Conservation (phyloP, 2,329 filamentous ascomycete genomes). For the Diaporthe sp. region DNA sequence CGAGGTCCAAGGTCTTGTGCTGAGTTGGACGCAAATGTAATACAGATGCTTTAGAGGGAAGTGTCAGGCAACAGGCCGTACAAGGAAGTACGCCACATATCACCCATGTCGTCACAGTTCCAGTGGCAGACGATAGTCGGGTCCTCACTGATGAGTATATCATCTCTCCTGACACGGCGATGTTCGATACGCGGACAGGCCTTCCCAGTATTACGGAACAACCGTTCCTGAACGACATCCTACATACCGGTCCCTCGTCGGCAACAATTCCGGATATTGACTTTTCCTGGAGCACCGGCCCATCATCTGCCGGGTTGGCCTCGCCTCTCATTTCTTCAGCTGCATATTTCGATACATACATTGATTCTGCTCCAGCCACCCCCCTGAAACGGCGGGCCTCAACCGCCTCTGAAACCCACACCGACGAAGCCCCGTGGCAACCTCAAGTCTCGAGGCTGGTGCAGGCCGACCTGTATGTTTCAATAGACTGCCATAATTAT, state of each 20-base stretch:
- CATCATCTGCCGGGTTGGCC: neutral
- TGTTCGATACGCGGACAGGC: neutral
- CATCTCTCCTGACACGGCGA: neutral
- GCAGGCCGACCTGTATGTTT: neutral
- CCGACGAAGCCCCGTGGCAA: neutral
- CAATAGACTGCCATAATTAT: neutral
- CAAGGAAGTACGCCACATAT: neutral
- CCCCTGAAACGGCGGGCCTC: neutral
- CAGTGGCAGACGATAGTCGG: neutral
- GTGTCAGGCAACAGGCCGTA: neutral
- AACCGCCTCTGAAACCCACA: neutral
- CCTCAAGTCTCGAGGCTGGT: conserved; percentile 7
- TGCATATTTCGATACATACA: neutral
- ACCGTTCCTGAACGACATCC: neutral
- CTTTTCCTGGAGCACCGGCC: neutral
- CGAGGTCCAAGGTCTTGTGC: neutral
- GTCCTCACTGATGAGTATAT: neutral
- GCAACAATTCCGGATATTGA: neutral
- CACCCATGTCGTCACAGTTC: neutral
- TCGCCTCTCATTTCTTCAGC: neutral
- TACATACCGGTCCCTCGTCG: neutral
- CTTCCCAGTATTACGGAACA: neutral
- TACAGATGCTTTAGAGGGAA: conserved; percentile 12
- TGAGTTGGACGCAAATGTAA: neutral
- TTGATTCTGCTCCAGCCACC: neutral